Percentiles rank a stretch among this genome's conserved stretches.
Conservation (phyloP, 2,329 filamentous ascomycete genomes). For the Pyricularia pennisetigena region DNA sequence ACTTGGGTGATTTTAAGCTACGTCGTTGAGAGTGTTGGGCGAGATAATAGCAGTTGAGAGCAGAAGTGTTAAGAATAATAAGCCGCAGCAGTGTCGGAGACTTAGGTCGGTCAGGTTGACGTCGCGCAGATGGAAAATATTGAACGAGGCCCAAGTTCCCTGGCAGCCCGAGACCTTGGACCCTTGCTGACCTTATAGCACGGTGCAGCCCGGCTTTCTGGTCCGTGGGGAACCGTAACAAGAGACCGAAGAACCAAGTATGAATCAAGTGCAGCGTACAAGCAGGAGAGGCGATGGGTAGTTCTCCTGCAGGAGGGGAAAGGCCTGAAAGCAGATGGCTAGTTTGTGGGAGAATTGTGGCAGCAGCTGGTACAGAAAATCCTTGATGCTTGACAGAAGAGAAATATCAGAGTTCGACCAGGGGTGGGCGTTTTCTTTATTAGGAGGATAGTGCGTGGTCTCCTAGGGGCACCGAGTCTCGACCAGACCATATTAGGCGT, state of each 20-base stretch:
- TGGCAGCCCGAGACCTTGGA: not conserved
- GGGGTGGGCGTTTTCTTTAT: not conserved
- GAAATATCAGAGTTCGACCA: not conserved
- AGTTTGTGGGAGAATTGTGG: not conserved
- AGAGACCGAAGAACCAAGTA: not conserved
- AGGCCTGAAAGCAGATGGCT: not conserved
- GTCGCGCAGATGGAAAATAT: not conserved
- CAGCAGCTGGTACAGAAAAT: not conserved
- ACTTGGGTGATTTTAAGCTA: not conserved
- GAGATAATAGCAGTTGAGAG: not conserved
- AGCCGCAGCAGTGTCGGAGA: not conserved
- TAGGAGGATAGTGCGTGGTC: not conserved
- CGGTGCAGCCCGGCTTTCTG: not conserved
- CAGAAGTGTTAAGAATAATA: not conserved
- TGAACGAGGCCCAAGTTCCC: not conserved
- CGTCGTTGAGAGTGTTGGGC: not conserved
- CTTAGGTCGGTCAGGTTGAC: not conserved
- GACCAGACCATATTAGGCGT: not conserved
- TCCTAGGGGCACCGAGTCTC: not conserved
- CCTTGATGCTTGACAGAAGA: not conserved
- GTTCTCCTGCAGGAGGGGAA: not conserved
- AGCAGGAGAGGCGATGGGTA: not conserved
- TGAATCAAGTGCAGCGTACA: not conserved
- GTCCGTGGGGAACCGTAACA: not conserved
- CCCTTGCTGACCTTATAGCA: not conserved